phyloP scores from a whole-genome alignment of 148 eudicot genomes.

The Arbutus unedo region DNA sequence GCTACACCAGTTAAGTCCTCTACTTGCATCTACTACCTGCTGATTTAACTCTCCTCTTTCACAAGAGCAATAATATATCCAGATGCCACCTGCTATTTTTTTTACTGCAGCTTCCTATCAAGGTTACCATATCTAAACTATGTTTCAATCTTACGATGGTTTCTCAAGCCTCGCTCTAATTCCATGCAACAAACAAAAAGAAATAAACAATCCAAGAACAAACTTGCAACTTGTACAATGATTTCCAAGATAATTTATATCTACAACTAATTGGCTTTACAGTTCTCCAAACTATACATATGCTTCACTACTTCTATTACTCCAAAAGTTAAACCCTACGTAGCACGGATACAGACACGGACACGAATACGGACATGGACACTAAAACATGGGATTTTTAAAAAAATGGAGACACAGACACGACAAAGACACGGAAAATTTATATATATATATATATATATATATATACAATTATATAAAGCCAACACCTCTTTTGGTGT shows the following conservation, averaged over 20 bases:
- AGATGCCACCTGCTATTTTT: neutral
- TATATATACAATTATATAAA: too few relatives aligned
- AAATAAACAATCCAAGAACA: neutral
- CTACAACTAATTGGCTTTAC: neutral
- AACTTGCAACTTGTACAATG: neutral
- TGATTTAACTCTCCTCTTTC: neutral
- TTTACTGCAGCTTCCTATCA: conserved; percentile 4
- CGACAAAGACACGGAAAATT: too few relatives aligned
- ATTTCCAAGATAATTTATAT: neutral
- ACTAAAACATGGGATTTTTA: too few relatives aligned
- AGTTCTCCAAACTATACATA: neutral
- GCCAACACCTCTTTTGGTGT: too few relatives aligned
- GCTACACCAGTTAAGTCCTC: neutral
- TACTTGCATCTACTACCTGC: neutral
- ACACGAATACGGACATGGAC: too few relatives aligned
- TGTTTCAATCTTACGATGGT: neutral
- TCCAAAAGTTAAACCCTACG: neutral
- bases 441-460: too few relatives aligned
- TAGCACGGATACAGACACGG: too few relatives aligned
- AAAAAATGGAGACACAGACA: too few relatives aligned
- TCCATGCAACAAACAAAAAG: neutral
- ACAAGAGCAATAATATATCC: neutral
- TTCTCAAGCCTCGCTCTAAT: neutral
- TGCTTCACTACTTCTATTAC: neutral
- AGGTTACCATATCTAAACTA: neutral